A percentile compares a stretch with the other conserved stretches of the same genome.
phyloP scores from a whole-genome alignment of 2,329 filamentous ascomycete genomes.

The Aureobasidium sp. region DNA sequence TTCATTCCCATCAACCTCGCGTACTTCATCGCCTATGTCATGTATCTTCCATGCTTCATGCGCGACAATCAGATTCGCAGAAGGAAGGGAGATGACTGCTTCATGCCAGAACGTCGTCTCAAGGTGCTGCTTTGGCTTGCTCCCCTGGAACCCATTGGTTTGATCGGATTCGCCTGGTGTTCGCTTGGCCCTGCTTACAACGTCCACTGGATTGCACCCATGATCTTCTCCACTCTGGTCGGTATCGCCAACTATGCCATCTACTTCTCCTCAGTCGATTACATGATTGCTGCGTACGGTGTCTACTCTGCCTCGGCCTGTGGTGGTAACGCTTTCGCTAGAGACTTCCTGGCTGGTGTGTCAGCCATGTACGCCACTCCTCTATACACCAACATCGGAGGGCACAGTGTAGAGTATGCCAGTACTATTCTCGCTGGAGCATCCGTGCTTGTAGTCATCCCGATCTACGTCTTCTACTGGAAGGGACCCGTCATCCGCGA shows the following conservation, averaged over 20 bases:
- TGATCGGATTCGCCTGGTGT: conserved; percentile 63
- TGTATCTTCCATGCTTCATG: conserved; percentile 43
- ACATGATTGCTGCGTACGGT: conserved; percentile 66
- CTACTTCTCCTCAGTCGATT: conserved; percentile 33
- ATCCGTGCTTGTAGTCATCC: conserved; percentile 42
- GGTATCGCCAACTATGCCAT: conserved; percentile 55
- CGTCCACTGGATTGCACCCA: conserved; percentile 58
- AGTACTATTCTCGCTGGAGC: conserved; percentile 45
- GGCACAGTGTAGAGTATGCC: conserved; percentile 36
- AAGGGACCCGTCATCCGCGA: conserved; percentile 42
- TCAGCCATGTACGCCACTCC: conserved; percentile 60
- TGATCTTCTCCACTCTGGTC: conserved; percentile 56
- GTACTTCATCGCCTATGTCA: conserved; percentile 53
- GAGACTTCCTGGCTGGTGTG: conserved; percentile 65
- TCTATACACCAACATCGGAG: conserved; percentile 25
- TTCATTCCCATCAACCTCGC: conserved; percentile 54
- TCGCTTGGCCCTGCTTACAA: conserved; percentile 46
- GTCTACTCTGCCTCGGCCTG: conserved; percentile 66
- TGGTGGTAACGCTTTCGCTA: conserved; percentile 64
- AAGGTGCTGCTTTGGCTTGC: conserved; percentile 55
- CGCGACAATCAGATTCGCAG: conserved; percentile 46
- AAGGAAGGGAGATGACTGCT: conserved; percentile 33
- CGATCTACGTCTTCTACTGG: conserved; percentile 48
- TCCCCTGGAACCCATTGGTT: conserved; percentile 54
- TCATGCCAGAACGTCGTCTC: conserved; percentile 56